These are phyloP conservation scores for Aspergillus caelatus DNA, from an alignment of 2,329 filamentous ascomycete genomes.

Conservation along the genomic window DNA sequence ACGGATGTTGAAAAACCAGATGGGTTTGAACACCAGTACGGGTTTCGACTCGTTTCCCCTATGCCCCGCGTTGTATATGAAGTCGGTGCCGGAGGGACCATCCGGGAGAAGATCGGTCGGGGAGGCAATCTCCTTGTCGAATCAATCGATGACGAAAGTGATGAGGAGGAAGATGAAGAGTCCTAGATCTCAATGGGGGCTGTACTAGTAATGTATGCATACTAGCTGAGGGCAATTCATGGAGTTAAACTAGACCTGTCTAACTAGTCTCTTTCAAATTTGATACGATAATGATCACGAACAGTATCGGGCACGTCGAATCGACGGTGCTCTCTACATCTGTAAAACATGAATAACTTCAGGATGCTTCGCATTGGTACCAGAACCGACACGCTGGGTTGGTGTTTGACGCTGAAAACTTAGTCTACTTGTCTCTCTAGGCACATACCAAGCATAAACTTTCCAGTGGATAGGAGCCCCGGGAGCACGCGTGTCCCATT, in stretches of 20 bases:
- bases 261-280: neutral
- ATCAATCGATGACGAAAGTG: slow-evolving; percentile 59
- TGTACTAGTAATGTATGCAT: slow-evolving; percentile 1
- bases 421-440: slow-evolving; percentile 27
- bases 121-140: slow-evolving; percentile 92
- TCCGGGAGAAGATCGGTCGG: slow-evolving; percentile 74
- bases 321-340: neutral
- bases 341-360: neutral
- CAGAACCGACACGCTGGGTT: slow-evolving; percentile 52
- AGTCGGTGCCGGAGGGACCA: slow-evolving; percentile 64
- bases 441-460: slow-evolving; percentile 16
- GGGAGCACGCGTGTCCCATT: slow-evolving; percentile 13
- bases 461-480: slow-evolving; percentile 6
- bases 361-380: slow-evolving; percentile 26
- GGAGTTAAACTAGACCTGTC: neutral
- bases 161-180: slow-evolving; percentile 46
- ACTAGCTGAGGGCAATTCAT: neutral
- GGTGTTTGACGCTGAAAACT: slow-evolving; percentile 61
- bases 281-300: neutral
- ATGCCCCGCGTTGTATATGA: slow-evolving; percentile 84
- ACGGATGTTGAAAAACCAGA: slow-evolving; percentile 57
- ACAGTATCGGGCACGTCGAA: neutral
- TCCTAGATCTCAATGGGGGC: slow-evolving; percentile 26
- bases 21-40: slow-evolving; percentile 77
- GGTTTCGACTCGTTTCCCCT: slow-evolving; percentile 81